Evolutionary conservation across 805 yeast species (phyloP).

Genomic region (Myxozyma vanderwaltii): DNA sequence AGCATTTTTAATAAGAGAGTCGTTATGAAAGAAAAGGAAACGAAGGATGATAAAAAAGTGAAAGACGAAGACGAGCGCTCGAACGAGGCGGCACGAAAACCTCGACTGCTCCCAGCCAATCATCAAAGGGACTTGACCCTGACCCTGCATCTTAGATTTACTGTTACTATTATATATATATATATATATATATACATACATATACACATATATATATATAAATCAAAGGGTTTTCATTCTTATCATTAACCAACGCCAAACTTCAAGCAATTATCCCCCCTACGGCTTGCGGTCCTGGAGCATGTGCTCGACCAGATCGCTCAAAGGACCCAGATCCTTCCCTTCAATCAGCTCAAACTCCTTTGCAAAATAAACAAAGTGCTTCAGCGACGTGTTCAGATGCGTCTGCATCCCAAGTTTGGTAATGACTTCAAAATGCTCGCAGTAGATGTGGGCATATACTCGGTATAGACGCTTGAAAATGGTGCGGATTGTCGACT

Average conservation of each 20-base stretch:
- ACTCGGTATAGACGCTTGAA: constrained; percentile 90
- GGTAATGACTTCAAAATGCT: constrained; percentile 92
- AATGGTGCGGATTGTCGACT: constrained; percentile 76
- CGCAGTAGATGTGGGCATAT: constrained; percentile 97
- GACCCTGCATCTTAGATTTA: not conserved
- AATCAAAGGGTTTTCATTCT: too few relatives aligned
- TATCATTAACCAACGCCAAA: too few relatives aligned
- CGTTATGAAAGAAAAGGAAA: not conserved
- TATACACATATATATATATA: too few relatives aligned
- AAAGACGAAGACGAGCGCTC: not conserved
- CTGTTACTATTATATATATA: too few relatives aligned
- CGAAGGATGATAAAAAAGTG: not conserved
- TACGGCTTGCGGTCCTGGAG: constrained; percentile 39
- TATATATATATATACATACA: too few relatives aligned
- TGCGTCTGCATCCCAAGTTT: constrained; percentile 92
- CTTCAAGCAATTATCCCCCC: too few relatives aligned
- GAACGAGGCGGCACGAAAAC: constrained; percentile 10
- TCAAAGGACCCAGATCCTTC: constrained; percentile 90
- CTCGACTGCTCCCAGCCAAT: constrained; percentile 8
- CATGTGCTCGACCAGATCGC: constrained; percentile 76
- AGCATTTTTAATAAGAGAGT: constrained; percentile 7
- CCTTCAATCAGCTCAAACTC: constrained; percentile 77
- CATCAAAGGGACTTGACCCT: not conserved
- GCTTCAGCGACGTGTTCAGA: constrained; percentile 90
- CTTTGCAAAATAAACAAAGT: constrained; percentile 81